Evolutionary conservation across 345 rosid species (phyloP).

Genomic region (Schrenkiella parvula): DNA sequence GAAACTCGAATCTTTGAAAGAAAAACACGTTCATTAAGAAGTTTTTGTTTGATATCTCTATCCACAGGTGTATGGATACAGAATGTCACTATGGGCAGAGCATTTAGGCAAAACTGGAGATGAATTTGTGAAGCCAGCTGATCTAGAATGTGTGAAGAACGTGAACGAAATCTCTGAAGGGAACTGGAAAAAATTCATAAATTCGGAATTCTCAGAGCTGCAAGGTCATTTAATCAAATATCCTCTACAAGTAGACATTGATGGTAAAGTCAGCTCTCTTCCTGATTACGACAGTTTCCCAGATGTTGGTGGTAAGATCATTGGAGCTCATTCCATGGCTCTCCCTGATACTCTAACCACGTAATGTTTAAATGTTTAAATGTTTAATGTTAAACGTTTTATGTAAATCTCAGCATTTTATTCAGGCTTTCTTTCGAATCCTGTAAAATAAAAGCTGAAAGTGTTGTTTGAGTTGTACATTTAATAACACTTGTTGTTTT

Average conservation of each 20-base stretch:
- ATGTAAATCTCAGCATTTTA: slow-evolving; percentile 8
- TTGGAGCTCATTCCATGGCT: slow-evolving; percentile 52
- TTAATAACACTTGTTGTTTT: slow-evolving; percentile 25
- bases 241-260: slow-evolving; percentile 51
- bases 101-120: slow-evolving; percentile 57
- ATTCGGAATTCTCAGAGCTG: slow-evolving; percentile 22
- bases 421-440: slow-evolving; percentile 6
- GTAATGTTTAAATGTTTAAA: slow-evolving; percentile 16
- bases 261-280: slow-evolving; percentile 59
- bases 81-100: slow-evolving; percentile 95
- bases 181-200: slow-evolving; percentile 65
- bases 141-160: slow-evolving; percentile 51
- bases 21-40: neutral
- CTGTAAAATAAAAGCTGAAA: slow-evolving; percentile 7
- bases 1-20: neutral
- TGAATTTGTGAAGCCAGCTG: slow-evolving; percentile 47
- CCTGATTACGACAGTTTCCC: slow-evolving; percentile 70
- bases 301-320: slow-evolving; percentile 77
- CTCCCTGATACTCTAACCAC: slow-evolving; percentile 79
- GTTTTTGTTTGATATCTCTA: neutral
- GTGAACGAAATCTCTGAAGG: slow-evolving; percentile 55
- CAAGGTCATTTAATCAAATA: slow-evolving; percentile 90
- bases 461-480: slow-evolving; percentile 34
- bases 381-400: too few relatives aligned
- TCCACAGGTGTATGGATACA: slow-evolving; percentile 76